Evolutionary conservation across 495 filamentous ascomycete species (phyloP).

Genomic region (Cenococcum geophilum): DNA sequence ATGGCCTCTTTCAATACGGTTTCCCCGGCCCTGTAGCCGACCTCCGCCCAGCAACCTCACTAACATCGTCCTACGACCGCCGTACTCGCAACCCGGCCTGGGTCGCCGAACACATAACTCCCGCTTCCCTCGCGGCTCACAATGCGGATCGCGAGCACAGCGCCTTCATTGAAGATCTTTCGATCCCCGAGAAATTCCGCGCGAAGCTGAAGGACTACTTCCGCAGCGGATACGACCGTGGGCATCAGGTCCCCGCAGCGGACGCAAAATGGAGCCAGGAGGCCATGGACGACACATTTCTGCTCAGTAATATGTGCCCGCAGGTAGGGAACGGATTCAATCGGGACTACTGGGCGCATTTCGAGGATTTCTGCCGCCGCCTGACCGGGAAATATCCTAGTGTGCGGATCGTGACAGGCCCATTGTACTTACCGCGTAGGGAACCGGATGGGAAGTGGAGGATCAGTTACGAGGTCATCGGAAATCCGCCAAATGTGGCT

Average conservation of each 20-base stretch:
- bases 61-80: constrained; percentile 84
- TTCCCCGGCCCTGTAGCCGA: constrained; percentile 90
- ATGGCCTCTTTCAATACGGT: constrained; percentile 91
- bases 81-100: constrained; percentile 87
- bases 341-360: constrained; percentile 97
- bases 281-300: constrained; percentile 92
- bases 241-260: constrained; percentile 85
- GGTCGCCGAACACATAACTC: constrained; percentile 97
- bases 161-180: constrained; percentile 71
- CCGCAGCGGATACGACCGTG: constrained; percentile 73
- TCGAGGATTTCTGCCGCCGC: constrained; percentile 91
- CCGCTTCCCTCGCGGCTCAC: constrained; percentile 65
- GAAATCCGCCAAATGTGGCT: constrained; percentile 84
- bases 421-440: constrained; percentile 78
- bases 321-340: constrained; percentile 98
- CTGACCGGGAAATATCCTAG: constrained; percentile 75
- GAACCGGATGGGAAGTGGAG: constrained; percentile 89
- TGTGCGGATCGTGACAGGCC: constrained; percentile 88
- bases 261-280: constrained; percentile 92
- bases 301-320: constrained; percentile 91
- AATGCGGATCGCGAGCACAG: constrained; percentile 80
- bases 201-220: constrained; percentile 87
- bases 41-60: constrained; percentile 62
- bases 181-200: constrained; percentile 79
- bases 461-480: constrained; percentile 95